A percentile compares a stretch with the other conserved stretches of the same genome.
phyloP scores from a whole-genome alignment of 441 rosid species.

The Flueggea neowawraea region DNA sequence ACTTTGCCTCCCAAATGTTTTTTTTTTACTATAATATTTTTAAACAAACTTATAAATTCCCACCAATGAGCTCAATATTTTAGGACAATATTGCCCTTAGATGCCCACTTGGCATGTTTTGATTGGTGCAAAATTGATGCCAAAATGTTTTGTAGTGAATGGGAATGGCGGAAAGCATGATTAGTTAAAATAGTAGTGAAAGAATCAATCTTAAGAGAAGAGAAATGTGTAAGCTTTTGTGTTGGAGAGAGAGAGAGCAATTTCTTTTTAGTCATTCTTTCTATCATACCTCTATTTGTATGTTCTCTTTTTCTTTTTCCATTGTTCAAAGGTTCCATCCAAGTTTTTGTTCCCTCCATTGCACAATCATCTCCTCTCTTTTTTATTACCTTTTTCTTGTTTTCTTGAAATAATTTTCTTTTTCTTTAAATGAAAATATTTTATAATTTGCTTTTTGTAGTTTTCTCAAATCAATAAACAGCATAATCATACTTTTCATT shows the following conservation, averaged over 20 bases:
- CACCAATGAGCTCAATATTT: background rate
- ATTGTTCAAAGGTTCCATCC: slow-evolving; percentile 43
- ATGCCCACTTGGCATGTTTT: background rate
- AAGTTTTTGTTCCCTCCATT: slow-evolving; percentile 26
- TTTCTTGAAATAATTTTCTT: slow-evolving; percentile 3
- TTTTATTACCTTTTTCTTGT: slow-evolving; percentile 2
- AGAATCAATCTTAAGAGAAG: background rate
- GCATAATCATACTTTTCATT: slow-evolving; percentile 28
- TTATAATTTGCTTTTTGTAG: slow-evolving; percentile 17
- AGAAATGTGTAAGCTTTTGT: slow-evolving; percentile 18
- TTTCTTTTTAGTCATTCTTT: background rate
- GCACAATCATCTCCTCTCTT: slow-evolving; percentile 19
- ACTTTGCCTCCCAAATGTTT: too few species aligned
- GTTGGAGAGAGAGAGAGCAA: background rate
- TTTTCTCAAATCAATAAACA: slow-evolving; percentile 22
- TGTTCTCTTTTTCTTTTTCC: slow-evolving; percentile 2
- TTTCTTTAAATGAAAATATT: slow-evolving; percentile 4
- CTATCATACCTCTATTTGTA: background rate
- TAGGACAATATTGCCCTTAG: background rate
- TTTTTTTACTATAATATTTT: too few species aligned
- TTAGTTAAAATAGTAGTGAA: slow-evolving; percentile 14
- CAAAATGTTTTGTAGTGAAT: background rate
- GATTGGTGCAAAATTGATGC: slow-evolving; percentile 4
- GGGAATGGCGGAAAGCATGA: slow-evolving; percentile 5
- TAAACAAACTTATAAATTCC: background rate